phyloP scores from a whole-genome alignment of 306 rosid species.

The Cucurbita moschata region DNA sequence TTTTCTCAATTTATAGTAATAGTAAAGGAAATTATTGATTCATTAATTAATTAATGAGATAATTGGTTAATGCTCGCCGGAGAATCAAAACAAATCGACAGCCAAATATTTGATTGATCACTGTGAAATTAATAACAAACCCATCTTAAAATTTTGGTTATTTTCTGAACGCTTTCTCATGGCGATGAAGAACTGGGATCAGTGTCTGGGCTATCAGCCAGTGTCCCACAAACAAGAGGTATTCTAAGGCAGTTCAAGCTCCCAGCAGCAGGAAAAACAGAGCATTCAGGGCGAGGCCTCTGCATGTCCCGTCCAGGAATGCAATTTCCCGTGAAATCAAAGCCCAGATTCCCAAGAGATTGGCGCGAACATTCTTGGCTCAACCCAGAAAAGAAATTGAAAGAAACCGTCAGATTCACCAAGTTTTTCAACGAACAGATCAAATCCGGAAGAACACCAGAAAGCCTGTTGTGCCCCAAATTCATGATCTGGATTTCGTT shows the following conservation, averaged over 20 bases:
- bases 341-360: conserved; percentile 50
- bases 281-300: conserved; percentile 79
- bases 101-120: background rate
- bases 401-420: conserved; percentile 65
- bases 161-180: background rate
- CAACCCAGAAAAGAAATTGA: conserved; percentile 93
- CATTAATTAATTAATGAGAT: too few relatives aligned
- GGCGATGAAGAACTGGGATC: conserved; percentile 17
- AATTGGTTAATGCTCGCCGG: background rate
- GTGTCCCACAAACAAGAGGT: conserved; percentile 59
- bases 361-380: conserved; percentile 55
- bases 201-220: conserved; percentile 9
- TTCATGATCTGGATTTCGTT: conserved; percentile 67
- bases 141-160: background rate
- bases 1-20: too few relatives aligned
- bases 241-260: conserved; percentile 66
- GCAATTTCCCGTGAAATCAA: conserved; percentile 76
- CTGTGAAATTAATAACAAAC: background rate
- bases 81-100: background rate
- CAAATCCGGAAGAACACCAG: conserved; percentile 73
- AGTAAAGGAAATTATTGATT: too few relatives aligned
- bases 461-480: conserved; percentile 69
- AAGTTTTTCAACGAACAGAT: conserved; percentile 58
- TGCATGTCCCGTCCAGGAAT: conserved; percentile 75
- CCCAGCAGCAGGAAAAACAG: conserved; percentile 69